These are phyloP conservation scores for Lasiodiplodia gonubiensis DNA, from an alignment of 2,329 filamentous ascomycete genomes.

Conservation along the genomic window DNA sequence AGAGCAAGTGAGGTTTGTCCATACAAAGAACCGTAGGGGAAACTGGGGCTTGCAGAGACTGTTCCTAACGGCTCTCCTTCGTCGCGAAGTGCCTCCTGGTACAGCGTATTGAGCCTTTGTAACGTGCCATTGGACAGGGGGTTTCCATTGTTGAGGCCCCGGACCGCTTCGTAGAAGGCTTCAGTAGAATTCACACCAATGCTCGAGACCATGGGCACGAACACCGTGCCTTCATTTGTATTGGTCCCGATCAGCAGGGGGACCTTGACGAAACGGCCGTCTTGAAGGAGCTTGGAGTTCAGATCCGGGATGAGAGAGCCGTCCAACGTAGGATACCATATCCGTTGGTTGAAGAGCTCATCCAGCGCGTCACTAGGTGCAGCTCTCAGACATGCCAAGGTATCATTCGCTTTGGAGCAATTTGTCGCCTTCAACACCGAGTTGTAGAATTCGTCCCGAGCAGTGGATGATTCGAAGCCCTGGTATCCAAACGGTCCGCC, in stretches of 20 bases:
- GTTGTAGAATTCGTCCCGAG: conserved; percentile 38
- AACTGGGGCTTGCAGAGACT: no score
- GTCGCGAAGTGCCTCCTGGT: no score
- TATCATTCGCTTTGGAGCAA: neutral
- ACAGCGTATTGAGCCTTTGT: no score
- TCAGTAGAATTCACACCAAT: conserved; percentile 60
- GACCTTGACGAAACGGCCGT: conserved; percentile 66
- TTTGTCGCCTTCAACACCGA: conserved; percentile 9
- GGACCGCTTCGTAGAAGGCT: conserved; percentile 55
- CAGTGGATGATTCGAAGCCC: conserved; percentile 32
- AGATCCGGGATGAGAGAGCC: conserved; percentile 35
- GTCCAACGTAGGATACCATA: conserved; percentile 34
- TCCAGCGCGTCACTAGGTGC: conserved; percentile 36
- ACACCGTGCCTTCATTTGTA: conserved; percentile 67
- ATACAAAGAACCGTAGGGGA: neutral
- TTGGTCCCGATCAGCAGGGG: conserved; percentile 68
- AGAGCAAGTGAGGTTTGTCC: neutral
- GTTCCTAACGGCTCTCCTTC: no score
- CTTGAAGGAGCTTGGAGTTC: conserved; percentile 32
- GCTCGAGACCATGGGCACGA: conserved; percentile 56
- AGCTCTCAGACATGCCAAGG: neutral
- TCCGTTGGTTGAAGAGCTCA: conserved; percentile 32
- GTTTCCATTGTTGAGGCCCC: no score
- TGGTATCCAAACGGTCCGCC: conserved; percentile 38
- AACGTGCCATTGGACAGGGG: no score